Evolutionary conservation across 2,329 filamentous ascomycete genomes (phyloP).

Genomic region (Ophiostoma ulmi): DNA sequence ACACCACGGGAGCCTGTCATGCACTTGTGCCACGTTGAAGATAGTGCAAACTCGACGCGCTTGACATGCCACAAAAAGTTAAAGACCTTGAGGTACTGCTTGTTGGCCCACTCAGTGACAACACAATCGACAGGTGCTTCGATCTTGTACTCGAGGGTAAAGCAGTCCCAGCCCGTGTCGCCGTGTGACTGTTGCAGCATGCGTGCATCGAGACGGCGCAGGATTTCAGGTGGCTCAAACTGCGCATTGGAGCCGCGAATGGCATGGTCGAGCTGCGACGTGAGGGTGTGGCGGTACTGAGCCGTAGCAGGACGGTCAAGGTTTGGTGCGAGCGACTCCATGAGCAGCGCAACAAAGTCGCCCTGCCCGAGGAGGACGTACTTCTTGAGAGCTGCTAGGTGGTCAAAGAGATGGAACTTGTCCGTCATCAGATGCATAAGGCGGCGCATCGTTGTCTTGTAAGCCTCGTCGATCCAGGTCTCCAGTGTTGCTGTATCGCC

Average conservation of each 20-base stretch:
- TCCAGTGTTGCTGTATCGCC: slow-evolving; percentile 89
- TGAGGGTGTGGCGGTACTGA: slow-evolving; percentile 93
- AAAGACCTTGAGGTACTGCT: slow-evolving; percentile 97
- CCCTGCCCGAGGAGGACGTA: slow-evolving; percentile 93
- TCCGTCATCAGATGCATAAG: slow-evolving; percentile 88
- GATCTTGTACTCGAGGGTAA: slow-evolving; percentile 97
- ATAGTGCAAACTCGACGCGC: slow-evolving; percentile 88
- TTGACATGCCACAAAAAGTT: slow-evolving; percentile 99
- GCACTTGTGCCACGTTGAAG: slow-evolving; percentile 86
- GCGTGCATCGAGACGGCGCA: slow-evolving; percentile 87
- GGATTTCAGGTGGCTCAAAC: slow-evolving; percentile 85
- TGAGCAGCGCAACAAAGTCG: slow-evolving; percentile 92
- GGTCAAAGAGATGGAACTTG: slow-evolving; percentile 92
- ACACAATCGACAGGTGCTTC: slow-evolving; percentile 95
- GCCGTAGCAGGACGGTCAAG: slow-evolving; percentile 93
- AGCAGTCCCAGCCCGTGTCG: slow-evolving; percentile 98
- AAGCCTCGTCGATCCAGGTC: slow-evolving; percentile 90
- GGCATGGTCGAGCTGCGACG: slow-evolving; percentile 95
- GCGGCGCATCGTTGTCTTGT: slow-evolving; percentile 96
- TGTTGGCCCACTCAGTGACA: slow-evolving; percentile 89
- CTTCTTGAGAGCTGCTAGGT: slow-evolving; percentile 84
- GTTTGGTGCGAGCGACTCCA: slow-evolving; percentile 92
- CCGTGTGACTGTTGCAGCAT: slow-evolving; percentile 96
- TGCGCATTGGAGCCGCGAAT: slow-evolving; percentile 97
- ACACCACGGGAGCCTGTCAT: slow-evolving; percentile 96